Evolutionary conservation across 768 basidiomycete species (phyloP).

Genomic region (Panus rudis): DNA sequence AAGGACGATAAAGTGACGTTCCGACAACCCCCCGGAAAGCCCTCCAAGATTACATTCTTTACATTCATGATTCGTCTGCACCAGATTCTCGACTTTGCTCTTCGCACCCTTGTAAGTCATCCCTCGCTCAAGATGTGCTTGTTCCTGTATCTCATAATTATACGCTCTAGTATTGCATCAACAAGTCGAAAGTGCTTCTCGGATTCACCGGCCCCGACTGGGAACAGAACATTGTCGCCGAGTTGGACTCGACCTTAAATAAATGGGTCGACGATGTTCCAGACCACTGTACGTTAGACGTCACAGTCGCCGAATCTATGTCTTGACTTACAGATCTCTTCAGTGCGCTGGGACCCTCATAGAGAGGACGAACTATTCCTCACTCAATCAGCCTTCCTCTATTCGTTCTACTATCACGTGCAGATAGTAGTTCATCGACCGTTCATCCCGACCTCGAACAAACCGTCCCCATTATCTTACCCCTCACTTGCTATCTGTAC

Average conservation of each 20-base stretch:
- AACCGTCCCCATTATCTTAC: constrained; percentile 24
- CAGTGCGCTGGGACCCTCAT: constrained; percentile 34
- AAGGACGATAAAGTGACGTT: constrained; percentile 47
- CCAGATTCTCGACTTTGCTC: constrained; percentile 54
- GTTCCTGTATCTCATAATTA: too few relatives aligned
- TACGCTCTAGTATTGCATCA: constrained; percentile 59
- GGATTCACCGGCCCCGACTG: constrained; percentile 41
- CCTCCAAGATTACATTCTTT: constrained; percentile 50
- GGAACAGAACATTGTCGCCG: constrained; percentile 47
- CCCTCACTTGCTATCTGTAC: constrained; percentile 45
- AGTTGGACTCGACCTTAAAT: constrained; percentile 56
- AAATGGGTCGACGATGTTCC: constrained; percentile 64
- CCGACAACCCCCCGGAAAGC: constrained; percentile 50
- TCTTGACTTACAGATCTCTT: background rate
- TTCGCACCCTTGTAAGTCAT: constrained; percentile 53
- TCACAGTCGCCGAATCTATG: background rate
- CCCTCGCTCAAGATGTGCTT: too few relatives aligned
- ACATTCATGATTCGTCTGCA: constrained; percentile 53
- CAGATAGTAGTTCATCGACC: constrained; percentile 46
- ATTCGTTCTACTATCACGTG: constrained; percentile 42
- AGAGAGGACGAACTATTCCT: constrained; percentile 31
- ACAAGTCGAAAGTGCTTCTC: constrained; percentile 48
- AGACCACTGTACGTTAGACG: constrained; percentile 41
- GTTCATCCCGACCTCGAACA: constrained; percentile 33
- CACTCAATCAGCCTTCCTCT: constrained; percentile 48